Conservation (phyloP, 257 asterid species). For the Solanum neorickii region DNA sequence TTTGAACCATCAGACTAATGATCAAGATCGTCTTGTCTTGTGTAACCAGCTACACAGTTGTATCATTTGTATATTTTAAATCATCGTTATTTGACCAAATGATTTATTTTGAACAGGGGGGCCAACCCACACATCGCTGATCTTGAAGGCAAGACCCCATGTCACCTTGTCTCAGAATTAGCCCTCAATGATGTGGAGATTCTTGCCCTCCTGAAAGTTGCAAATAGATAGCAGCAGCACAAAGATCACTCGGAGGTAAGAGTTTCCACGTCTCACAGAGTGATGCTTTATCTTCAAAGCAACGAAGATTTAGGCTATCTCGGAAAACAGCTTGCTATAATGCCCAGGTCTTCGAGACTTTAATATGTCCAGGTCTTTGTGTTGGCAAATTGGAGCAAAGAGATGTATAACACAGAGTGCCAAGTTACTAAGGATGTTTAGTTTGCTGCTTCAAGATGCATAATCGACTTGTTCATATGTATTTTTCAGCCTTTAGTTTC, state of each 20-base stretch:
- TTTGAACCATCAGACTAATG: neutral
- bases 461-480: neutral
- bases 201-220: conserved; percentile 50
- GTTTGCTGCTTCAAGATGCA: neutral
- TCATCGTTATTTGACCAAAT: neutral
- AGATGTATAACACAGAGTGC: neutral
- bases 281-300: neutral
- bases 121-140: conserved; percentile 63
- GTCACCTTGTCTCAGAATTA: conserved; percentile 46
- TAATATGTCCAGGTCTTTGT: neutral
- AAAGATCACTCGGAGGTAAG: neutral
- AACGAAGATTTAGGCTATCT: neutral
- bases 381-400: neutral
- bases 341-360: neutral
- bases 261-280: neutral
- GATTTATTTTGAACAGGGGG: conserved; percentile 45
- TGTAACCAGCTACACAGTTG: neutral
- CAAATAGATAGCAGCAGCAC: conserved; percentile 32
- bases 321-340: neutral
- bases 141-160: conserved; percentile 58
- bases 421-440: neutral
- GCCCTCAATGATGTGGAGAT: conserved; percentile 54
- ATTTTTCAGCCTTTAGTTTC: neutral
- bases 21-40: neutral
- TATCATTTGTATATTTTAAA: neutral